Conservation (phyloP, 108 stramenopile genomes). For the Pseudonitzschia multiseries region DNA sequence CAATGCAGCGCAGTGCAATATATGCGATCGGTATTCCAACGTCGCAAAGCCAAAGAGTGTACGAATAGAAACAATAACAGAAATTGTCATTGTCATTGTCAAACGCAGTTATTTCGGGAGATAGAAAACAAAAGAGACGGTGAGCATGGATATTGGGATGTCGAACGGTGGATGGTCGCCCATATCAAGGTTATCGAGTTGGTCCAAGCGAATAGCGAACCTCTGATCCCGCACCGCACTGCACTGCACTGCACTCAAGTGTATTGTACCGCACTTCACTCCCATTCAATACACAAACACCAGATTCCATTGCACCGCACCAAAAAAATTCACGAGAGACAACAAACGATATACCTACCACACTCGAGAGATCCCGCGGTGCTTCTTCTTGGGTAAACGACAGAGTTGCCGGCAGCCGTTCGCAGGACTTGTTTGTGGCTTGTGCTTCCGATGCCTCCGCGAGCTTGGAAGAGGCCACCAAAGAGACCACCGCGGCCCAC, state of each 20-base stretch:
- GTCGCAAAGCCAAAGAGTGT: background rate
- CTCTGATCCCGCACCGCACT: too few species aligned
- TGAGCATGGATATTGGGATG: too few species aligned
- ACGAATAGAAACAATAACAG: too few species aligned
- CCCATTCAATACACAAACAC: too few species aligned
- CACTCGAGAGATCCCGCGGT: conserved; percentile 78
- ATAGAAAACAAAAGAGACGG: background rate
- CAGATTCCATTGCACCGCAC: background rate
- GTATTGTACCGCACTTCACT: too few species aligned
- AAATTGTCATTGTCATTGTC: background rate
- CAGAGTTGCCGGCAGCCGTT: conserved; percentile 68
- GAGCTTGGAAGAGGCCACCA: background rate
- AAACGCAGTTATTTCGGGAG: too few species aligned
- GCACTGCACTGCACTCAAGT: too few species aligned
- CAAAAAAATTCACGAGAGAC: background rate
- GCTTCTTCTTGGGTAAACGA: conserved; percentile 81
- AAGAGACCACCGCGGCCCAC: too few species aligned
- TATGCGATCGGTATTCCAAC: too few species aligned
- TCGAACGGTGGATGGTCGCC: too few species aligned
- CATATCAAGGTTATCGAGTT: too few species aligned
- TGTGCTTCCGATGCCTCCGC: background rate
- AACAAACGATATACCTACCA: conserved; percentile 44
- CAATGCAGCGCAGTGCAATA: background rate
- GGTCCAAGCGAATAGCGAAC: too few species aligned
- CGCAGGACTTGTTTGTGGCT: conserved; percentile 50